A percentile compares a stretch with the other conserved stretches of the same genome.
phyloP scores from a whole-genome alignment of 2,329 filamentous ascomycete genomes.

The Chaetomiaceae sp. region DNA sequence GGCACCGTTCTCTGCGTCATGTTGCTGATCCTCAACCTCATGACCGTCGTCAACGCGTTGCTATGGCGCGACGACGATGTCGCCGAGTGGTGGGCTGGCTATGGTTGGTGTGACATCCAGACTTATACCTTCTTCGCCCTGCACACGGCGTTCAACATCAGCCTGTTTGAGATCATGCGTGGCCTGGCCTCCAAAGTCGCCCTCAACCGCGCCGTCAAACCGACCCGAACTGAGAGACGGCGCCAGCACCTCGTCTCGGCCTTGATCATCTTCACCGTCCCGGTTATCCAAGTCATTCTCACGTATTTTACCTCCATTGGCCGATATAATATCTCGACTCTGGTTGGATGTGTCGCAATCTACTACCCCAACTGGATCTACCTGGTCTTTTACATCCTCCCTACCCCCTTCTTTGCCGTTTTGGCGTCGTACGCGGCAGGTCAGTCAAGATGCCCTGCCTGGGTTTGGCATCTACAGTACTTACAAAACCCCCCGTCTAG shows the following conservation, averaged over 20 bases:
- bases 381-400: slow-evolving; percentile 45
- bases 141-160: slow-evolving; percentile 45
- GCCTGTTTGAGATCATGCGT: slow-evolving; percentile 51
- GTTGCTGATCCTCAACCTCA: slow-evolving; percentile 44
- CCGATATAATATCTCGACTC: slow-evolving; percentile 47
- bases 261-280: slow-evolving; percentile 52
- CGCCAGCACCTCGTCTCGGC: slow-evolving; percentile 44
- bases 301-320: slow-evolving; percentile 45
- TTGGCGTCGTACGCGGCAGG: slow-evolving; percentile 45
- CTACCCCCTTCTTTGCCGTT: slow-evolving; percentile 41
- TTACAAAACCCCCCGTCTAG: slow-evolving; percentile 30
- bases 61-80: slow-evolving; percentile 53
- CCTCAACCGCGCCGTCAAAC: slow-evolving; percentile 38
- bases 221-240: slow-evolving; percentile 40
- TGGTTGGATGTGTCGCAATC: slow-evolving; percentile 46
- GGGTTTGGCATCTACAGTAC: not conserved
- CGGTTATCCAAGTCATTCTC: slow-evolving; percentile 46
- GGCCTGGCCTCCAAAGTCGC: slow-evolving; percentile 50
- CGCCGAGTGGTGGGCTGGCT: slow-evolving; percentile 47
- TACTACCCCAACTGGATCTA: slow-evolving; percentile 46
- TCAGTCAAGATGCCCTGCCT: slow-evolving; percentile 33
- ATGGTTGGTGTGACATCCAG: slow-evolving; percentile 52
- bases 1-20: slow-evolving; percentile 47
- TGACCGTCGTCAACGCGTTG: slow-evolving; percentile 47
- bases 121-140: slow-evolving; percentile 35